Percentiles rank a stretch among this genome's conserved stretches.
Evolutionary conservation across 106 monocot genomes (phyloP).

Genomic region (Dioscorea dumetorum): DNA sequence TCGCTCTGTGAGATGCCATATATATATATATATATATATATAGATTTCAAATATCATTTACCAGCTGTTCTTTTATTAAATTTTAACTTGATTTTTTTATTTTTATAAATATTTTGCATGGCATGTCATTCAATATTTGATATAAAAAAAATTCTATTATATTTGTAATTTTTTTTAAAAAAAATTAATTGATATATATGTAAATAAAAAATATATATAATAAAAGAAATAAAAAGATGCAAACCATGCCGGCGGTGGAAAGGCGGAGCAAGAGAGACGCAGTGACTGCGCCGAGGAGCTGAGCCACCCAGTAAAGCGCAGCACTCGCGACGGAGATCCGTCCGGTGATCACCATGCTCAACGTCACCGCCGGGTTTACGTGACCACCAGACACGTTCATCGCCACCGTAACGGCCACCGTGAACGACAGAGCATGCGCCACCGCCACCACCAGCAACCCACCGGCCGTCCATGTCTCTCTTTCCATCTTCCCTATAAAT

Average conservation of each 20-base stretch:
- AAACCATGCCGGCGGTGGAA: conserved; percentile 22
- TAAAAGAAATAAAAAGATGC: too few relatives aligned
- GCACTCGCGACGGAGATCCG: conserved; percentile 21
- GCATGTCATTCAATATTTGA: too few relatives aligned
- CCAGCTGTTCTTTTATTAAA: too few relatives aligned
- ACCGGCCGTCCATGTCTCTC: conserved; percentile 3
- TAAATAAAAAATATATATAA: too few relatives aligned
- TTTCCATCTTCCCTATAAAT: conserved; percentile 12
- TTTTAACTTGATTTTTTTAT: too few relatives aligned
- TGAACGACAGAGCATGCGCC: conserved; percentile 16
- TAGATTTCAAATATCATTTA: too few relatives aligned
- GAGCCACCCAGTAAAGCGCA: conserved; percentile 24
- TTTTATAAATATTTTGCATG: too few relatives aligned
- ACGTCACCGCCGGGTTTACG: conserved; percentile 26
- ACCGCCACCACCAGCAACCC: conserved; percentile 18
- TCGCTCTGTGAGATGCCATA: too few relatives aligned
- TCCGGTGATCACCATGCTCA: conserved; percentile 19
- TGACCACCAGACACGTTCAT: conserved; percentile 25
- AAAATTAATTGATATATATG: too few relatives aligned
- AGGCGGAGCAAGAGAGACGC: conserved; percentile 27
- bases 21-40: too few relatives aligned
- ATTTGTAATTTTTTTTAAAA: too few relatives aligned
- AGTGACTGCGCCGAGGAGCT: conserved; percentile 24
- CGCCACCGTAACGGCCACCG: conserved; percentile 12
- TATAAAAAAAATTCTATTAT: too few relatives aligned